Base-by-base conservation (phyloP, 257 asterid species). In the Solanum clarkiae region DNA sequence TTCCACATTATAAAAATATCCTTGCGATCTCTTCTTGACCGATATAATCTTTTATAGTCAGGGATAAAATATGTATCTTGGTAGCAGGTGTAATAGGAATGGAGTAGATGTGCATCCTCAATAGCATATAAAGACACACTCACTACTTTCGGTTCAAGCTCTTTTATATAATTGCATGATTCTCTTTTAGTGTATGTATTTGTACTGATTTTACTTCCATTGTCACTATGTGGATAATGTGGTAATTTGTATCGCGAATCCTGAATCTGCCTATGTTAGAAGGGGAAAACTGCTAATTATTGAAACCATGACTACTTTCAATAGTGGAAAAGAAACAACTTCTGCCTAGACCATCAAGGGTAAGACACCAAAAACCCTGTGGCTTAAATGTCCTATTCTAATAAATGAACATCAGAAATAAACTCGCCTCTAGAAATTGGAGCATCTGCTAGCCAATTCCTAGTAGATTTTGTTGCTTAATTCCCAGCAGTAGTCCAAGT, bases 401-500 rank as follows among this genome's bases (percentile, higher is more conserved):
- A 53, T 53, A 54, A 79, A 53, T 8, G 65, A 53, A 53, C 65
- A 26, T 40, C 82, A 79, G 10, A 29, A 79, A 17, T 29, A 54
- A 79, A 29, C 83, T 79, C 65, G 6, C 82, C 45, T 75, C 2
- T 4, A 29, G 82, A 75, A 75, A 49, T 75, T 75, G 82, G 62
- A 75, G 83, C 29, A 53, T 79, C 29, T 53, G 83, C 22, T 4
- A 79, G 65, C 65, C 65, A 53, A 79, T 51, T 16, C 63, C 65
- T 29, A 17, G 15, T 29, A 53, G 65, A 79, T 53, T 40, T 72
- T 18, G 82, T n/a, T 44, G 17, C 20, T 85, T 70, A 82, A 70
- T 80, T 81, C 29, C 88, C 84, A 24, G 87, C 49, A 53, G 84
- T 45, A 44, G 81, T 72, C 98, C 95, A 92, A 24, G 89, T 80